Evolutionary conservation across 768 basidiomycete species (phyloP), one percentile per base, ranked within the genome.

Genomic region (Kwoniella sp.): DNA sequence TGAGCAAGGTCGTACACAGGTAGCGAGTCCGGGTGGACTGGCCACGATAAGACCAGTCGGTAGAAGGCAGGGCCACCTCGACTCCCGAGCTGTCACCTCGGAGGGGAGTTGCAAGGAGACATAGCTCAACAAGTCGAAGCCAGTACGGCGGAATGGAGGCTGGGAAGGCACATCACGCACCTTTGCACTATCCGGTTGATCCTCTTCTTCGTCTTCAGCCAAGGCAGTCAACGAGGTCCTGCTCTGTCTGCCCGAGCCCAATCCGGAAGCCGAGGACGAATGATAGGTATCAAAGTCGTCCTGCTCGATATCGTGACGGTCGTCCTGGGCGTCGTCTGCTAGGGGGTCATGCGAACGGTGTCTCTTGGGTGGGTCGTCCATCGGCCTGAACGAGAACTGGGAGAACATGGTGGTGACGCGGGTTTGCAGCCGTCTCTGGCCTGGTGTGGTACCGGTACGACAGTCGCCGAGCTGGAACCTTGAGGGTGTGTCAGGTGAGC

Each of bases 321-420:
- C 38, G 14, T 49, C 29, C 23, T 33, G 37, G 39, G 43, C 45
- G 50, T 56, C 47, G 28, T 50, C 37, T 28, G 29, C 33, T 22
- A 34, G 28, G 46, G 19, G 19, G 34, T 19, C 41, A 36, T 45
- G 51, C 34, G 15, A 42, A 26, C 39, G 22, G 5, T 38, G 34
- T 33, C 37, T 46, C n/a, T 22, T 7, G 17, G 49, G 54, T 37
- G 39, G 29, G 15, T 59, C 49, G 31, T 52, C 40, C 11, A 56
- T 28, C 3, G 57, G 54, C 17, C 57, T 53, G 47, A 63, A 63
- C n/a, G 56, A 50, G 43, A 46, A 50, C 33, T 56, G 57, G 28
- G 53, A 51, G 61, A 63, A 63, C 53, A 63, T 63, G 8, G 50
- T 45, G 42, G 46, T 52, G 5, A 19, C 15, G 37, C 19, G 5